Conservation (phyloP, 768 basidiomycete genomes). For the Naganishia antarctica region DNA sequence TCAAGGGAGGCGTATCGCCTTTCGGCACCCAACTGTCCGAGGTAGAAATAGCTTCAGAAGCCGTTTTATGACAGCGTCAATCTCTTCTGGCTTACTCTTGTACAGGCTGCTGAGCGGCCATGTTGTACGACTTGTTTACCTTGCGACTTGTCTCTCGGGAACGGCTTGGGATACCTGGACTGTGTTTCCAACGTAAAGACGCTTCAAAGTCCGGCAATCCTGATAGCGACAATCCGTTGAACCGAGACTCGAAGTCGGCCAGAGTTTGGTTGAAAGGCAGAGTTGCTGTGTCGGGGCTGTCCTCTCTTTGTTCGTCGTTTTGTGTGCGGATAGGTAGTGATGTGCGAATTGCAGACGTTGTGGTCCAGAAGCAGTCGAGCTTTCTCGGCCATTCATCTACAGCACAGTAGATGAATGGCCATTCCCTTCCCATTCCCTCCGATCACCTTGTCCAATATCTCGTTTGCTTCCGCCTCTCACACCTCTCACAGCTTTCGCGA, state of each 20-base stretch:
- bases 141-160: not conserved
- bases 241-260: not conserved
- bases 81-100: conserved; percentile 5
- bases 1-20: conserved; percentile 22
- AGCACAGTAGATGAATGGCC: too few relatives aligned
- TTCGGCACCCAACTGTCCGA: conserved; percentile 18
- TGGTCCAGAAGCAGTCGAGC: too few relatives aligned
- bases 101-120: conserved; percentile 2
- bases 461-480: conserved; percentile 1
- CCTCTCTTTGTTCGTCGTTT: too few relatives aligned
- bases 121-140: not conserved
- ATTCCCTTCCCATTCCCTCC: too few relatives aligned
- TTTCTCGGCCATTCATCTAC: too few relatives aligned
- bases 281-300: too few relatives aligned
- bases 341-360: too few relatives aligned
- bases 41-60: not conserved
- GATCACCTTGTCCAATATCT: not conserved
- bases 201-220: too few relatives aligned
- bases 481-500: too few relatives aligned
- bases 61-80: not conserved
- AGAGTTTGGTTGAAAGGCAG: not conserved
- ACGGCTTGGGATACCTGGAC: not conserved
- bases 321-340: too few relatives aligned
- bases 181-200: too few relatives aligned
- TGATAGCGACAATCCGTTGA: too few relatives aligned